Base-by-base conservation (phyloP, 805 yeast genomes). In the Suhomyces kilbournensis region DNA sequence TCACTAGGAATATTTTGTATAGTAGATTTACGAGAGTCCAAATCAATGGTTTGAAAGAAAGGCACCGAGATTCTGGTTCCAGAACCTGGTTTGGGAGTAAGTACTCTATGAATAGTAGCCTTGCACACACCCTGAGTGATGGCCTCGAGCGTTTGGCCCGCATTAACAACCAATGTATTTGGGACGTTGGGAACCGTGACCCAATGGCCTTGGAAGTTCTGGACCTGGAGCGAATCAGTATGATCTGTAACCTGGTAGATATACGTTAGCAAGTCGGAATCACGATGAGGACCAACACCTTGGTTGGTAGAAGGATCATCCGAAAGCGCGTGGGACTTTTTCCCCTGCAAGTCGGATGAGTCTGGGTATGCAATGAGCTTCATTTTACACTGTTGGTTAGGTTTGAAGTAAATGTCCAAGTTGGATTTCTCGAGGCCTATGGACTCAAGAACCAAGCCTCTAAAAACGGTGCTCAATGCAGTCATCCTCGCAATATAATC, bases 211-310 rank as follows among this genome's bases (percentile, higher is more conserved):
- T 77, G 74, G 54, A 77, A 74, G 54, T 79, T 78, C 53, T 80
- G 78, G 8, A 82, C 86, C 57, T 83, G 84, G 35, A 83, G 68
- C 1, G 85, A 82, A 38, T 80, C 74, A 8, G 51, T 32, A 51
- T 77, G 81, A 14, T 65, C 69, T 1, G 80, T 70, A 9, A 83
- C 87, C 60, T 84, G 88, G 57, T 76, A 79, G 10, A 85, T 81
- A 61, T 75, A 81, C 0, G 88, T 84, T 26, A 84, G 60, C 59
- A 84, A 72, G 50, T 83, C 87, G 3, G 84, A 80, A 59, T 86
- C 91, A 52, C 87, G 76, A 60, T 85, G 90, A 3, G 87, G 85
- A 1, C 88, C 88, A 15, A 77, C 80, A 0, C 86, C 87, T 58
- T 80, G 85, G 9, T 50, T 51, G 22, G 69, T 60, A 7, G 64